Percentiles rank a stretch among this genome's conserved stretches.
These are phyloP conservation scores for Ananas comosus DNA, from an alignment of 176 grass and related monocot species.

Conservation along the genomic window DNA sequence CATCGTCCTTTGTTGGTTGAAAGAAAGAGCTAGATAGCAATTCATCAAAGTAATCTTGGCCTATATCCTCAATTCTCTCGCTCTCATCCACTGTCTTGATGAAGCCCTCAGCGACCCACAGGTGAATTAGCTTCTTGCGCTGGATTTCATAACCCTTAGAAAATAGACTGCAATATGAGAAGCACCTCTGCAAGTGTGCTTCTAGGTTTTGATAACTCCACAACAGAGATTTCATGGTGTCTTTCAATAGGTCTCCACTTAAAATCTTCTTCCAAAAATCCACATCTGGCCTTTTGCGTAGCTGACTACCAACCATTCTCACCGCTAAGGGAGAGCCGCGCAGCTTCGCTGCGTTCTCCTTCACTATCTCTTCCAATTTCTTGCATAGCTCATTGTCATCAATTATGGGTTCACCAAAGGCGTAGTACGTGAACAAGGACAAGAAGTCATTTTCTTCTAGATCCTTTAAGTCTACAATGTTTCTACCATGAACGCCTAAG, in stretches of 20 bases:
- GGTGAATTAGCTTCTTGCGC: background rate
- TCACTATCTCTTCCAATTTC: too few species aligned
- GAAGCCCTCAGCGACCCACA: constrained; percentile 17
- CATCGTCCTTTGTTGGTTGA: background rate
- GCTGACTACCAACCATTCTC: constrained; percentile 8
- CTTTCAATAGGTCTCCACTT: constrained; percentile 6
- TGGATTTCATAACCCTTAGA: background rate
- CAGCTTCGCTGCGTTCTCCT: too few species aligned
- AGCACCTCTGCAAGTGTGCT: constrained; percentile 2
- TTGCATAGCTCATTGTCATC: too few species aligned
- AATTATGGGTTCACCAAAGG: too few species aligned
- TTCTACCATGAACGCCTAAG: background rate
- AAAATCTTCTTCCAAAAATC: background rate
- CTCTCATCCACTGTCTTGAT: background rate
- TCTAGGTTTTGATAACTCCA: constrained; percentile 12
- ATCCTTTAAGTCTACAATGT: too few species aligned
- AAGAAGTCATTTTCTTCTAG: too few species aligned
- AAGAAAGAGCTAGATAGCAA: constrained; percentile 4
- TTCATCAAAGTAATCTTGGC: constrained; percentile 7
- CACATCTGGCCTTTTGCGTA: constrained; percentile 5
- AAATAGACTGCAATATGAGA: constrained; percentile 4
- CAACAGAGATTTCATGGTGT: background rate
- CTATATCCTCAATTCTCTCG: background rate
- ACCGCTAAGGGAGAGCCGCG: background rate
- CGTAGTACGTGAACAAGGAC: too few species aligned